phyloP scores from a whole-genome alignment of 225 moss, liverwort and hornwort genomes.

The Pleurozium schreberi region DNA sequence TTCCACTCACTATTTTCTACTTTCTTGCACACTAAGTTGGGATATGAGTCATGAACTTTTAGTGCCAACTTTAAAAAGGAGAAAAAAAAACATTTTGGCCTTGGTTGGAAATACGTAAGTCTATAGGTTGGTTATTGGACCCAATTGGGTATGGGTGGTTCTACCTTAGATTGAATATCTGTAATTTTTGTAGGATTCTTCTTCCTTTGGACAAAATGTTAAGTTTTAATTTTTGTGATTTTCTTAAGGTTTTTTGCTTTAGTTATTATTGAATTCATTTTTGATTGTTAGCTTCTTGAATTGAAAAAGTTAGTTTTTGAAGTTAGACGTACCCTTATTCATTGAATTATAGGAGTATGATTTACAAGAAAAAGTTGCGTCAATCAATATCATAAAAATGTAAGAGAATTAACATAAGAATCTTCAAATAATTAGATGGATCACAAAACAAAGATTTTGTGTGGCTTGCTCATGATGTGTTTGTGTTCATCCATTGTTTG shows the following conservation, averaged over 20 bases:
- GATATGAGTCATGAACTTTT: no score
- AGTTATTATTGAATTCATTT: not conserved
- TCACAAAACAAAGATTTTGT: not conserved
- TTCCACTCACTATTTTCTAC: no score
- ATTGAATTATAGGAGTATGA: no score
- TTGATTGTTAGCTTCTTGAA: not conserved
- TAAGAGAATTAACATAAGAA: no score
- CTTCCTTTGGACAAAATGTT: not conserved
- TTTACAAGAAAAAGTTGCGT: not conserved
- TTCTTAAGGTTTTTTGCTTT: not conserved
- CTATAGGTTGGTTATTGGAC: no score
- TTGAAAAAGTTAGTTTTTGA: not conserved
- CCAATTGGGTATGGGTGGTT: no score
- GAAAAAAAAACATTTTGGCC: no score
- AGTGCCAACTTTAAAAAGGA: no score
- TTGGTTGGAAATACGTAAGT: no score
- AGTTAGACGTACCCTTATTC: rapidly evolving
- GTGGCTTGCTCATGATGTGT: rapidly evolving
- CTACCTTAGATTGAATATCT: not conserved
- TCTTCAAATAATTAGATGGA: not conserved
- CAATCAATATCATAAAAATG: not conserved
- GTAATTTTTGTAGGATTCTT: not conserved
- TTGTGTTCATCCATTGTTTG: not conserved
- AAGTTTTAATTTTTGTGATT: not conserved
- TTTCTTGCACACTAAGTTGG: no score